A percentile compares a stretch with the other conserved stretches of the same genome.
Conservation (phyloP, 2,329 filamentous ascomycete genomes). For the Monosporascus cannonballus region DNA sequence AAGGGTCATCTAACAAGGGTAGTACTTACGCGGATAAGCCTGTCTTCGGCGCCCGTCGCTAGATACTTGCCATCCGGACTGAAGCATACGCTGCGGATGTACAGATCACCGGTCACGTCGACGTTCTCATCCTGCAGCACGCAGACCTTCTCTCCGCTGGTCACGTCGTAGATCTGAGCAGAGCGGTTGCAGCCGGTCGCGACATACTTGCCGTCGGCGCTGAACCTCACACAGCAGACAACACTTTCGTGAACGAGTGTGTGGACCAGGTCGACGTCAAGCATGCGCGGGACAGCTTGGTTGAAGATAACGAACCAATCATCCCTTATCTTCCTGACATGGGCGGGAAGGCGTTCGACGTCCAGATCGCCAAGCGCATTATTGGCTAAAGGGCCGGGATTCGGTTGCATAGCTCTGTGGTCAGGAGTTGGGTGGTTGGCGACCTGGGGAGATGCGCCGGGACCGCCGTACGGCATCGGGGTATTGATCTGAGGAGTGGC, state of each 20-base stretch:
- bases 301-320: conserved; percentile 99
- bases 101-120: conserved; percentile 84
- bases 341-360: conserved; percentile 74
- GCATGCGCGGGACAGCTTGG: conserved; percentile 76
- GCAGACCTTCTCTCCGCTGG: conserved; percentile 79
- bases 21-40: conserved; percentile 77
- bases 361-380: conserved; percentile 79
- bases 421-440: conserved; percentile 71
- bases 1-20: not conserved
- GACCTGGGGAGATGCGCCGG: conserved; percentile 77
- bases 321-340: conserved; percentile 79
- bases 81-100: conserved; percentile 97
- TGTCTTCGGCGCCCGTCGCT: conserved; percentile 95
- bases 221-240: conserved; percentile 97
- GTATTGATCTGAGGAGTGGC: conserved; percentile 91
- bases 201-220: conserved; percentile 88
- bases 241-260: conserved; percentile 92
- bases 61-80: conserved; percentile 92
- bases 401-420: conserved; percentile 51
- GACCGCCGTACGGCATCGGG: conserved; percentile 77
- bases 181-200: conserved; percentile 96
- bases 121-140: conserved; percentile 84
- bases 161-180: conserved; percentile 98
- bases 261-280: conserved; percentile 92
- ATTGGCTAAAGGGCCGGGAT: conserved; percentile 41